phyloP scores from a whole-genome alignment of 805 yeast species.

The Yarrowia osloensis region DNA sequence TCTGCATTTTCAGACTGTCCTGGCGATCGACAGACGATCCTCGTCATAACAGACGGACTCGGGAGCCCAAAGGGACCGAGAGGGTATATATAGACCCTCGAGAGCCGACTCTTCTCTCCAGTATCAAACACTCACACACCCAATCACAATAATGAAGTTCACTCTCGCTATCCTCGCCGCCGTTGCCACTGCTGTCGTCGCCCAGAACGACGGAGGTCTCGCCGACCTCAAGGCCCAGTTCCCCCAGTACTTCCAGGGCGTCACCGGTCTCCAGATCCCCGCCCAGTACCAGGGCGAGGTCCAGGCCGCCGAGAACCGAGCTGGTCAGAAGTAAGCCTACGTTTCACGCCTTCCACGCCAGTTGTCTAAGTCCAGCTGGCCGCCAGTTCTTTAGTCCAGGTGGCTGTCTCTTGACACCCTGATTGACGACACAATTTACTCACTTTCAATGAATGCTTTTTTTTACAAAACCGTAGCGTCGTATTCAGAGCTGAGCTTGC shows the following conservation, averaged over 20 bases:
- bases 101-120: background rate
- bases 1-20: background rate
- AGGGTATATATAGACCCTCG: background rate
- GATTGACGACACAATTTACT: background rate
- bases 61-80: background rate
- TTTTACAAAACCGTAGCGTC: background rate
- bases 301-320: slow-evolving; percentile 10
- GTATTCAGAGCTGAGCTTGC: too few species aligned
- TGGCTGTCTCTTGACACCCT: background rate
- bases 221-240: slow-evolving; percentile 13
- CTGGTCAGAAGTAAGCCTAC: background rate
- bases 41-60: background rate
- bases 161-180: slow-evolving; percentile 19
- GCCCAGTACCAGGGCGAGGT: slow-evolving; percentile 3
- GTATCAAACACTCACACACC: slow-evolving; percentile 2
- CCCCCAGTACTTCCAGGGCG: slow-evolving; percentile 20
- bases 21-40: background rate
- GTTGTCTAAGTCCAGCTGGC: too few species aligned
- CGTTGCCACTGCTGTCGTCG: background rate
- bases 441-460: background rate
- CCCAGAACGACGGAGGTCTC: slow-evolving; percentile 15
- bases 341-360: too few species aligned
- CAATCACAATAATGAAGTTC: slow-evolving; percentile 3
- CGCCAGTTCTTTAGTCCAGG: too few species aligned
- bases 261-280: slow-evolving; percentile 1